Conservation (phyloP, 192 early-diverging fungal species). For the Chytriomyces sp. region DNA sequence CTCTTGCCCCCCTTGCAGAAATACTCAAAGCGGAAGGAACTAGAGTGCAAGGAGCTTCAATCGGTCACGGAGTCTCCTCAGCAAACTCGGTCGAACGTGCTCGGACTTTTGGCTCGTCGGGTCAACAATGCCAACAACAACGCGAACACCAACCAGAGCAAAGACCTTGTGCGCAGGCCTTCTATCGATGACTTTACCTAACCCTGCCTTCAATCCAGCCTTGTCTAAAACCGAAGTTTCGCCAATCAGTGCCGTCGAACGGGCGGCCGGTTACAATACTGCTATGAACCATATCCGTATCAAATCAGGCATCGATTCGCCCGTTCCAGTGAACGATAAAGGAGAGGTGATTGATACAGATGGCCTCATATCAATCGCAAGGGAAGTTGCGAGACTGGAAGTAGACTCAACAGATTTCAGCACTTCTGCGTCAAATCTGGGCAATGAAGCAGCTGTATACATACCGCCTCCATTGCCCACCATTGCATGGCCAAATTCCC, state of each 20-base stretch:
- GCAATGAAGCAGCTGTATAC: too few relatives aligned
- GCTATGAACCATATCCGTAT: background rate
- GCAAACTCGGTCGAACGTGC: background rate
- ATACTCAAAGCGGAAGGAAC: background rate
- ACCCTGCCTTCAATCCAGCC: background rate
- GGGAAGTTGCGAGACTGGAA: too few relatives aligned
- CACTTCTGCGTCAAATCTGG: too few relatives aligned
- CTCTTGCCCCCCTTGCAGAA: background rate
- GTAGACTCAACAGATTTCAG: too few relatives aligned
- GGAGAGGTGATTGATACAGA: too few relatives aligned
- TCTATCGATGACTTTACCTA: slow-evolving; percentile 1
- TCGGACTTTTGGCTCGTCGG: background rate
- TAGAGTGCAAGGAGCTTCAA: background rate
- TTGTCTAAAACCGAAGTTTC: background rate
- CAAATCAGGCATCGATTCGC: background rate
- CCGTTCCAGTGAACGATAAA: too few relatives aligned
- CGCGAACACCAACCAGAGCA: background rate
- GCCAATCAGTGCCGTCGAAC: background rate
- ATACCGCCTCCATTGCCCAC: too few relatives aligned
- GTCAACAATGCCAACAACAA: background rate
- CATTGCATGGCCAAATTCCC: too few relatives aligned
- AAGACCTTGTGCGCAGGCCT: background rate
- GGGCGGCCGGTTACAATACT: too few relatives aligned
- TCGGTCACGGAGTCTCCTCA: background rate
- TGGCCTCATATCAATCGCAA: too few relatives aligned